Evolutionary conservation across 352 stramenopile genomes (phyloP).

Genomic region (Globisporangium canariense): DNA sequence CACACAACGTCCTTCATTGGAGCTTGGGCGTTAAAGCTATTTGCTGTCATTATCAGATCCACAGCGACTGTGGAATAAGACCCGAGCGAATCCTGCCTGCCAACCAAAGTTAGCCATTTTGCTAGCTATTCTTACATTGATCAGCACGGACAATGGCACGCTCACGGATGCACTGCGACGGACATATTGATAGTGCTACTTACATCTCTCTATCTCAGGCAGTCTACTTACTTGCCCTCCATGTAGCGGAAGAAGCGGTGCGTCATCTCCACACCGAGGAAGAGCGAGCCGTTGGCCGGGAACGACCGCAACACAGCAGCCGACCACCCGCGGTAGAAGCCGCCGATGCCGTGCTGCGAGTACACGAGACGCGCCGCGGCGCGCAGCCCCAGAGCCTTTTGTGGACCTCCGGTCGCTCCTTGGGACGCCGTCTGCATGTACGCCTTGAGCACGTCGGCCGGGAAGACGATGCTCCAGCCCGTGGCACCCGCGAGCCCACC

Average conservation of each 20-base stretch:
- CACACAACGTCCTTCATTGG: background rate
- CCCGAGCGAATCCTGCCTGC: background rate
- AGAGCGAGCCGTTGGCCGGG: slow-evolving; percentile 85
- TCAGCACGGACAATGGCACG: background rate
- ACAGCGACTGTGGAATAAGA: background rate
- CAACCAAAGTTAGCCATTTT: background rate
- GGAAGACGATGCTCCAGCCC: slow-evolving; percentile 85
- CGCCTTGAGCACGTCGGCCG: slow-evolving; percentile 83
- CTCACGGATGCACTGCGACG: background rate
- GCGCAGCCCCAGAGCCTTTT: slow-evolving; percentile 31
- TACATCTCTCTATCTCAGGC: slow-evolving; percentile 5
- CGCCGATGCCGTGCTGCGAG: slow-evolving; percentile 58
- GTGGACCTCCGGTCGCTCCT: slow-evolving; percentile 4
- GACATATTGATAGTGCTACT: background rate
- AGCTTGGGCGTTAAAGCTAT: background rate
- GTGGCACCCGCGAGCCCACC: slow-evolving; percentile 76
- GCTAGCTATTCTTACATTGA: slow-evolving; percentile 3
- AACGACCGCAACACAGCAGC: slow-evolving; percentile 83
- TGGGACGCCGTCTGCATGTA: slow-evolving; percentile 67
- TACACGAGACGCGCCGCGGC: slow-evolving; percentile 55
- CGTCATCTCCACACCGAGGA: slow-evolving; percentile 88
- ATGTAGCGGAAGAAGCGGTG: slow-evolving; percentile 72
- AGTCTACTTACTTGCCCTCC: slow-evolving; percentile 22
- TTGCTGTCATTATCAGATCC: slow-evolving; percentile 2
- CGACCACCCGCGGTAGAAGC: slow-evolving; percentile 87